Base-by-base conservation (phyloP, 2,329 filamentous ascomycete species). In the Salinomyces thailandicus region DNA sequence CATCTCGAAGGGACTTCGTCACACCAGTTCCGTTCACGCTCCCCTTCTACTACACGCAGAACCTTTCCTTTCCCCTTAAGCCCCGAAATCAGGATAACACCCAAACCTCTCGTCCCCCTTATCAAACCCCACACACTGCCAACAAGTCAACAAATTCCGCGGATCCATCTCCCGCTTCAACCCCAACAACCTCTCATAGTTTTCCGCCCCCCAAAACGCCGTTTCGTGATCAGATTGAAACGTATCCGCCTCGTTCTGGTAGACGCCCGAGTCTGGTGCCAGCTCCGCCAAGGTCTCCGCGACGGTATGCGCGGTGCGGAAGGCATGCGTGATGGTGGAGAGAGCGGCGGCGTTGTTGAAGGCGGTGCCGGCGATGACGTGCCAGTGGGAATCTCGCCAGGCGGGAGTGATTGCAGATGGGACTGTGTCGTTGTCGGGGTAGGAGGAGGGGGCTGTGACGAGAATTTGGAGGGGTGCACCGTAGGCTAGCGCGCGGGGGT, bases 211-310 rank as follows among this genome's bases (percentile, higher is more conserved):
- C 45, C 47, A 51, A 30, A 45, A 49, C 9, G 34, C 26, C 18
- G 29, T 31, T 14, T 32, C 39, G 2, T 36, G 41, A 32, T 50
- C 33, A n/a, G 38, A 27, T 24, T 50, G 45, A 14, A 40, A 47
- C 5, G 38, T 39, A 27, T 51, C 47, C 13, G 43, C 49, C 34
- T 52, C 49, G 16, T 49, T 50, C 39, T 46, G 43, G 19, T 50
- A 52, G 13, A 46, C 46, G 3, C 48, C 48, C 36, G 33, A 39
- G 11, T 41, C 34, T 8, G 45, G 47, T 19, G 45, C 31, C 16
- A 38, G 8, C 29, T 31, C 32, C 13, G 31, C 14, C 20, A 48
- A 33, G 19, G 39, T 28, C 11, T 44, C 28, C 12, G 38, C 37
- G 5, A 37, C 45, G 11, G 24, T 19, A 18, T 44, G 37, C 2